Conservation (phyloP, 2,329 filamentous ascomycete genomes). For the Hirsutella minnesotensis region DNA sequence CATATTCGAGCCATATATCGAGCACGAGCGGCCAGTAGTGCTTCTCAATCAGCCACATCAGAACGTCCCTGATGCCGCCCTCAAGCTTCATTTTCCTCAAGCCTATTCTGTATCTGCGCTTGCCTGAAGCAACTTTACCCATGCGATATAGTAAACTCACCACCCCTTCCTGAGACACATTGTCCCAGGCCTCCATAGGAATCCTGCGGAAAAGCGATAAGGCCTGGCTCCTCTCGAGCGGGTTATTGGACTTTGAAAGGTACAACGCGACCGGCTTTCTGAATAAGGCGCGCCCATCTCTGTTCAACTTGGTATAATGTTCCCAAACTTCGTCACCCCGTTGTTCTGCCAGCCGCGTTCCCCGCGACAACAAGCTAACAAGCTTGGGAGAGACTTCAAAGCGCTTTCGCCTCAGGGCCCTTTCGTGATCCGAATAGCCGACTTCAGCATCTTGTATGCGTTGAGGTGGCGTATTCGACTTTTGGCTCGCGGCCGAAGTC, state of each 20-base stretch:
- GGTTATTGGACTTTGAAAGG: slow-evolving; percentile 29
- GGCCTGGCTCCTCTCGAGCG: slow-evolving; percentile 33
- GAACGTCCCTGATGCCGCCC: no score
- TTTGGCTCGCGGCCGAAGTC: slow-evolving; percentile 5
- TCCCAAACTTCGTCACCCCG: slow-evolving; percentile 31
- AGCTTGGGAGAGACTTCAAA: background rate
- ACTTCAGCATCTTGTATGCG: background rate
- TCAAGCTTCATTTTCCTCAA: slow-evolving; percentile 9
- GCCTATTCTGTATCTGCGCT: slow-evolving; percentile 26
- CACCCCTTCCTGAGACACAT: slow-evolving; percentile 25
- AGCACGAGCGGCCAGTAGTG: no score
- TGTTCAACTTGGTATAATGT: slow-evolving; percentile 25
- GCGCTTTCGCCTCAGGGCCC: slow-evolving; percentile 2
- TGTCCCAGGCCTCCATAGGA: slow-evolving; percentile 24
- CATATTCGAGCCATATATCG: no score
- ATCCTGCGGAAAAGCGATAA: slow-evolving; percentile 30
- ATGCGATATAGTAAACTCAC: slow-evolving; percentile 29
- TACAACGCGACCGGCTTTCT: slow-evolving; percentile 25
- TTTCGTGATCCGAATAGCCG: background rate
- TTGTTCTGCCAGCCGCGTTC: slow-evolving; percentile 10
- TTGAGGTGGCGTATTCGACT: background rate
- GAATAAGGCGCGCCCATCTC: slow-evolving; percentile 15
- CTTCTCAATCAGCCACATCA: no score
- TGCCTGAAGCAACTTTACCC: slow-evolving; percentile 24
- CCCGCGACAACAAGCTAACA: slow-evolving; percentile 12